Conservation (phyloP, 352 stramenopile species). For the Albugo candida region DNA sequence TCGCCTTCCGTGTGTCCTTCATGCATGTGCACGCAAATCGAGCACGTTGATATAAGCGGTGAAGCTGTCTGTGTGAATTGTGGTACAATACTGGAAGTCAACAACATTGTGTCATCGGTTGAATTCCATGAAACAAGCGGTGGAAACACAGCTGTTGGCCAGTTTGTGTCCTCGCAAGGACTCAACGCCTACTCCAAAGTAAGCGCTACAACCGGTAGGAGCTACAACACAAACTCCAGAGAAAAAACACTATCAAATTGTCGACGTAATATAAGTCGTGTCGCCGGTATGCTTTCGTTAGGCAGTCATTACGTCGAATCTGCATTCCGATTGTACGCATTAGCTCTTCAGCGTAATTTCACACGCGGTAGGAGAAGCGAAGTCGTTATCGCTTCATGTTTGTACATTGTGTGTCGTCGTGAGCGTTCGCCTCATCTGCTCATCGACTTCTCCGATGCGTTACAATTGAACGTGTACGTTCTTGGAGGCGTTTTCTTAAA, state of each 20-base stretch:
- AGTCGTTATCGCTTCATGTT: conserved; percentile 93
- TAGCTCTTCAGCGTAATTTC: conserved; percentile 95
- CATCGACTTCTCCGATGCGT: conserved; percentile 98
- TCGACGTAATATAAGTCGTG: conserved; percentile 84
- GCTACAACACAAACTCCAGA: conserved; percentile 86
- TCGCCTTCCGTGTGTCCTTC: conserved; percentile 72
- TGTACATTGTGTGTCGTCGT: conserved; percentile 97
- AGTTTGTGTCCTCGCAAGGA: conserved; percentile 87
- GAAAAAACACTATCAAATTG: conserved; percentile 93
- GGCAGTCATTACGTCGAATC: conserved; percentile 91
- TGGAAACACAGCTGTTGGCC: conserved; percentile 85
- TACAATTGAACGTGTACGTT: conserved; percentile 89
- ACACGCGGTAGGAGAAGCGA: conserved; percentile 88
- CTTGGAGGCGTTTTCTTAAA: conserved; percentile 76
- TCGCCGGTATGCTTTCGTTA: conserved; percentile 85
- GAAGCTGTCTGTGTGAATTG: conserved; percentile 77
- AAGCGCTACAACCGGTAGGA: conserved; percentile 68
- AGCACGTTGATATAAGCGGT: conserved; percentile 83
- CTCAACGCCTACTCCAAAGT: conserved; percentile 80
- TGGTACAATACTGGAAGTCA: conserved; percentile 92
- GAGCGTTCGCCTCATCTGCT: conserved; percentile 97
- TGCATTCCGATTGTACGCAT: conserved; percentile 88
- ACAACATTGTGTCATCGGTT: conserved; percentile 92
- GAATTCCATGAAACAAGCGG: conserved; percentile 92
- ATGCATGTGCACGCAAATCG: conserved; percentile 89